Conservation (phyloP, 305 asterid genomes). For the Fraxinus angustifolia region DNA sequence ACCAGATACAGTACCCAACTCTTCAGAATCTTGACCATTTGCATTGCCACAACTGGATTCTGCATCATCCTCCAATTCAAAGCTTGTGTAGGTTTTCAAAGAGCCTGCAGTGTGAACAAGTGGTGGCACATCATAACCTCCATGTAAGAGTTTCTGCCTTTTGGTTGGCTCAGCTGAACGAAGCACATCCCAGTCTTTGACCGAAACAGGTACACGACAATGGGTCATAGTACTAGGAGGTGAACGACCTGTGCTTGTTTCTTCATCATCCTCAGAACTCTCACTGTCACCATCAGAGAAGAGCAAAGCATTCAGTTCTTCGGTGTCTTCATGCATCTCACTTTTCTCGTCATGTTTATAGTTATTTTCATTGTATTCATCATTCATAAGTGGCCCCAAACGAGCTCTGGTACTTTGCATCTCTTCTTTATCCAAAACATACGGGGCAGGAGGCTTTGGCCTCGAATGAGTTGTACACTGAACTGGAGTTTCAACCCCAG, state of each 20-base stretch:
- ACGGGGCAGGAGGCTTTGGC: slow-evolving; percentile 30
- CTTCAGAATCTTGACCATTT: slow-evolving; percentile 13
- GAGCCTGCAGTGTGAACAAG: slow-evolving; percentile 22
- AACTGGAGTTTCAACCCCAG: slow-evolving; percentile 37
- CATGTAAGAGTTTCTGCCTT: slow-evolving; percentile 37
- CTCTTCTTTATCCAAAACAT: slow-evolving; percentile 34
- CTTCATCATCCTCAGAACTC: slow-evolving; percentile 64
- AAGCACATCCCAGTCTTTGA: slow-evolving; percentile 32
- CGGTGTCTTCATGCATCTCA: slow-evolving; percentile 79
- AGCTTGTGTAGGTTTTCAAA: slow-evolving; percentile 19
- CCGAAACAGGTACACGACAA: neutral
- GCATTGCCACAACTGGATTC: slow-evolving; percentile 39
- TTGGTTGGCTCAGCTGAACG: slow-evolving; percentile 33
- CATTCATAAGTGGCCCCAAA: slow-evolving; percentile 22
- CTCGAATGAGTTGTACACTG: slow-evolving; percentile 28
- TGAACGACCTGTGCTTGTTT: slow-evolving; percentile 79
- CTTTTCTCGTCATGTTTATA: slow-evolving; percentile 31
- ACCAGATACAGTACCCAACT: slow-evolving; percentile 20
- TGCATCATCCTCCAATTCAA: slow-evolving; percentile 38
- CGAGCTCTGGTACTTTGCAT: slow-evolving; percentile 15
- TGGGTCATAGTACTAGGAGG: slow-evolving; percentile 63
- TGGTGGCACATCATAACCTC: slow-evolving; percentile 22
- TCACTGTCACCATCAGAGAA: slow-evolving; percentile 61
- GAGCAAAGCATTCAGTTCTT: slow-evolving; percentile 74
- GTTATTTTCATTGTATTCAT: slow-evolving; percentile 35